A percentile compares a stretch with the other conserved stretches of the same genome.
Evolutionary conservation across 2,329 filamentous ascomycete species (phyloP).

Genomic region (Eutypella sp.): DNA sequence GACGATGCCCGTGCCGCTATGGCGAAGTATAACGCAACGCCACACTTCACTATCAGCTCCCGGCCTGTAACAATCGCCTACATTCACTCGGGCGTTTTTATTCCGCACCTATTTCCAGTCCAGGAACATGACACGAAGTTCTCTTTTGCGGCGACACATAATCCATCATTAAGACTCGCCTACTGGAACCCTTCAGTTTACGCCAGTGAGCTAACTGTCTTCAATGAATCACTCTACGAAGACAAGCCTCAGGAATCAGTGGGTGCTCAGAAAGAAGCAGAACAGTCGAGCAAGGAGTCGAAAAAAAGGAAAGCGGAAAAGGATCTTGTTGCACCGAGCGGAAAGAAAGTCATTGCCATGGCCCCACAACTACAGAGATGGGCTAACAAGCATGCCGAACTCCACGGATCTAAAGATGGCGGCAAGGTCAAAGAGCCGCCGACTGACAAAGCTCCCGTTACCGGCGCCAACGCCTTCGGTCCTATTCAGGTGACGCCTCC

Average conservation of each 20-base stretch:
- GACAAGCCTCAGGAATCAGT: slow-evolving; percentile 34
- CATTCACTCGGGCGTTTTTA: slow-evolving; percentile 81
- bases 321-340: slow-evolving; percentile 28
- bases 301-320: slow-evolving; percentile 45
- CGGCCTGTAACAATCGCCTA: slow-evolving; percentile 66
- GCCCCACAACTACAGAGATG: slow-evolving; percentile 66
- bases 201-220: slow-evolving; percentile 58
- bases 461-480: slow-evolving; percentile 20
- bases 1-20: slow-evolving; percentile 73
- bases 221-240: slow-evolving; percentile 42
- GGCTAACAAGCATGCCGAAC: slow-evolving; percentile 64
- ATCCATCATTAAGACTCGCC: slow-evolving; percentile 61
- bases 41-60: slow-evolving; percentile 73
- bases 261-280: slow-evolving; percentile 29
- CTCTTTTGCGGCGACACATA: slow-evolving; percentile 67
- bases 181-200: slow-evolving; percentile 76
- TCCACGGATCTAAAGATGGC: slow-evolving; percentile 48
- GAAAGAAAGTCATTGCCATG: slow-evolving; percentile 50
- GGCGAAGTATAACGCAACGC: slow-evolving; percentile 63
- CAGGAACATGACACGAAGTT: slow-evolving; percentile 53
- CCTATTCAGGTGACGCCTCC: slow-evolving; percentile 9
- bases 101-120: slow-evolving; percentile 60
- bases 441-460: slow-evolving; percentile 24
- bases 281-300: slow-evolving; percentile 26
- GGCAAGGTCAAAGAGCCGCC: slow-evolving; percentile 24